These are phyloP conservation scores for Zymoseptoria tritici DNA, from an alignment of 2,329 filamentous ascomycete species.

Conservation along the genomic window DNA sequence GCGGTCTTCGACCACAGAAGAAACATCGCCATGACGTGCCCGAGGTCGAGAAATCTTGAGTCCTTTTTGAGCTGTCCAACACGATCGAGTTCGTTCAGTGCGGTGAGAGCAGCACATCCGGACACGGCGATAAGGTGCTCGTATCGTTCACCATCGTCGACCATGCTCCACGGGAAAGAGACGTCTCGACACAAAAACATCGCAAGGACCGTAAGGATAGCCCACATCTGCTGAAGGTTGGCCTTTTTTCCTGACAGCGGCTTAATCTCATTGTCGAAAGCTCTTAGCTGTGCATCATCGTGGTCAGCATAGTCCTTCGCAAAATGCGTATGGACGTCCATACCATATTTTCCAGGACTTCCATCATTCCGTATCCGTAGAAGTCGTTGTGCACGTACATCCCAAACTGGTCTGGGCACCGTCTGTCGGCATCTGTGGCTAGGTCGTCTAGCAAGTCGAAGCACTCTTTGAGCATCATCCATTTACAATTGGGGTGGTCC, in stretches of 20 bases:
- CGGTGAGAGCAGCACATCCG: conserved; percentile 2
- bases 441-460: conserved; percentile 2
- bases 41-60: conserved; percentile 4
- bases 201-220: too few relatives aligned
- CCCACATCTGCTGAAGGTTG: too few relatives aligned
- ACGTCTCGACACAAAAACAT: too few relatives aligned
- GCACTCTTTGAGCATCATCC: conserved; percentile 4
- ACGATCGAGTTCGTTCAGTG: conserved; percentile 1
- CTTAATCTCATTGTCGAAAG: too few relatives aligned
- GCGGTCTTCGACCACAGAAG: too few relatives aligned
- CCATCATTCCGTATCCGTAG: conserved; percentile 1
- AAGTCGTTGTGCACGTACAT: conserved; percentile 4
- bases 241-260: too few relatives aligned
- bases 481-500: conserved; percentile 7
- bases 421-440: background rate
- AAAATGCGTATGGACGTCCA: too few relatives aligned
- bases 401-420: background rate
- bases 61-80: conserved; percentile 3
- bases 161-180: too few relatives aligned
- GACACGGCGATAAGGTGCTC: background rate
- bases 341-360: too few relatives aligned
- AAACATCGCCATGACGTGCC: conserved; percentile 4
- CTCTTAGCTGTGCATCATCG: too few relatives aligned
- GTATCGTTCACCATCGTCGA: too few relatives aligned
- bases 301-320: too few relatives aligned